Evolutionary conservation across 1,284 basidiomycete genomes (phyloP).

Genomic region (Ustilago cynodontis): DNA sequence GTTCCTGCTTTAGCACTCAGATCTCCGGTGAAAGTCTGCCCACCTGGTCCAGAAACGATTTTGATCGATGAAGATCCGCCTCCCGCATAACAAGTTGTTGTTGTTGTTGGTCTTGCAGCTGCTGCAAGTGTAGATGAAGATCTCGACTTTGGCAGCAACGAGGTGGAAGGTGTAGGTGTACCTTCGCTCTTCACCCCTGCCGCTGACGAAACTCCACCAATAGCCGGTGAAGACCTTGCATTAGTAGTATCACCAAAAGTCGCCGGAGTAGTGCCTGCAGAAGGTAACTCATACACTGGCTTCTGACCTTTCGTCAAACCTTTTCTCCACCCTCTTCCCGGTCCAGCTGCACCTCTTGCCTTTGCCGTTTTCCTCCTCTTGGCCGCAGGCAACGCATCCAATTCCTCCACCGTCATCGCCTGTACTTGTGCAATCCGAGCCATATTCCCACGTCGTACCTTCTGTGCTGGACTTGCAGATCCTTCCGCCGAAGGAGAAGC

Average conservation of each 20-base stretch:
- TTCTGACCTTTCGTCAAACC: conserved; percentile 68
- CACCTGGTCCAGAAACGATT: conserved; percentile 37
- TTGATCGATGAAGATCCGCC: conserved; percentile 24
- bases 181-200: conserved; percentile 25
- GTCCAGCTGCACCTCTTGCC: conserved; percentile 65
- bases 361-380: conserved; percentile 66
- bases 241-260: conserved; percentile 39
- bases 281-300: conserved; percentile 62
- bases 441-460: conserved; percentile 21
- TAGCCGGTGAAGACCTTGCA: conserved; percentile 18
- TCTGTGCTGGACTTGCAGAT: conserved; percentile 34
- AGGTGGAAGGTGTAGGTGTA: conserved; percentile 16
- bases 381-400: conserved; percentile 67
- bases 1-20: conserved; percentile 43
- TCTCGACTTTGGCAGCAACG: conserved; percentile 15
- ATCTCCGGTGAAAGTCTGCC: conserved; percentile 39
- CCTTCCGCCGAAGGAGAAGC: conserved; percentile 40
- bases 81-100: background rate
- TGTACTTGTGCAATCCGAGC: conserved; percentile 34
- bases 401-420: conserved; percentile 59
- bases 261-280: conserved; percentile 46
- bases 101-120: background rate
- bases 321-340: conserved; percentile 67
- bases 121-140: conserved; percentile 14
- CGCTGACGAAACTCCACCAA: conserved; percentile 9